Base-by-base conservation (phyloP, 2,329 filamentous ascomycete species). In the Albophoma yamanashiensis region DNA sequence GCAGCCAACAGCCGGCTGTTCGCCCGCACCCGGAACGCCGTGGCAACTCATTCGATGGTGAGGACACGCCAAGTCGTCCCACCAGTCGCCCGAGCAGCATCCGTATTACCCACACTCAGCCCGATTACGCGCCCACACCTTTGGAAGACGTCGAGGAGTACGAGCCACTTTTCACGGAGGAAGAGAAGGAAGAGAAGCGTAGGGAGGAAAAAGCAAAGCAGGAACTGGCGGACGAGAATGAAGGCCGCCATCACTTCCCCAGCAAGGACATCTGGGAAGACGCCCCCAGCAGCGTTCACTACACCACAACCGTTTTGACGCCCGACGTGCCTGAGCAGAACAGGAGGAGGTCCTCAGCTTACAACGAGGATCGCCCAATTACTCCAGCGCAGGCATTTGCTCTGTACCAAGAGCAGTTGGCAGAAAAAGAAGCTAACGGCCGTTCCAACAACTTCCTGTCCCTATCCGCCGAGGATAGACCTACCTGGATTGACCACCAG, bases 231-330 rank as follows among this genome's bases (percentile, higher is more conserved):
- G 70, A 71, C 31, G 76, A 79, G 57, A 80, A 80, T 64, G 79
- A 84, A 64, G 76, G 81, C 62, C 83, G 85, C 64, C 88, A 88
- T 62, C 74, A 82, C 63, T 99, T 99, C 74, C 94, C 94, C 1
- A 97, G 92, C 73, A 89, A 92, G 71, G 94, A 99, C 71, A 85
- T 97, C 47, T 99, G 94, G 94, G 94, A 99, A 76, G 95, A 99
- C 72, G 88, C 91, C 0, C 94, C 95, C 4, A 89, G 87, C 69
- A 96, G 92, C 74, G 80, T 91, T 58, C 86, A 94, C 68, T 85
- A 83, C 68, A 87, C 84, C 40, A 87, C 92, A 3, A 92, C 90
- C 62, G 93, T 97, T 9, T 90, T 88, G 3, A 94, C 91, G 0
- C 92, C 92, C 1, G 89, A 70, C 65, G 76, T 70, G 64, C 73